A percentile compares a stretch with the other conserved stretches of the same genome.
phyloP scores from a whole-genome alignment of 495 filamentous ascomycete species.

The Hypoxylon lienhwacheense region DNA sequence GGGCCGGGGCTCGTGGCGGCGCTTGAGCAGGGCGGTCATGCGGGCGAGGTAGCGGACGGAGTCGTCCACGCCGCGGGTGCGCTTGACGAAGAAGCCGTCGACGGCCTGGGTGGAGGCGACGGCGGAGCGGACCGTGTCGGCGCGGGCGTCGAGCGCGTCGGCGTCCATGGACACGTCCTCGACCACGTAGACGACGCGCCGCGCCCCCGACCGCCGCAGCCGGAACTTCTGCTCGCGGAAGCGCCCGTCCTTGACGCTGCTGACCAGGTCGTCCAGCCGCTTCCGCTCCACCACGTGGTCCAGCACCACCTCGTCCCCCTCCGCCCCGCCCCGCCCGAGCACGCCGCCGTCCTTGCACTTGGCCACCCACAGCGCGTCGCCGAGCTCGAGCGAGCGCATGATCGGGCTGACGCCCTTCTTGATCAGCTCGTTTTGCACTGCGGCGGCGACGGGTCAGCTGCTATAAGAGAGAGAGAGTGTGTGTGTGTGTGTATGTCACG shows the following conservation, averaged over 20 bases:
- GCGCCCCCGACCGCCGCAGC: slow-evolving; percentile 67
- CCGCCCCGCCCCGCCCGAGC: slow-evolving; percentile 58
- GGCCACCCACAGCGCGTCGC: slow-evolving; percentile 81
- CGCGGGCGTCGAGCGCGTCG: slow-evolving; percentile 54
- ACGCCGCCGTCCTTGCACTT: slow-evolving; percentile 62
- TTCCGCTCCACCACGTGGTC: slow-evolving; percentile 86
- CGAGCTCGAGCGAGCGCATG: slow-evolving; percentile 69
- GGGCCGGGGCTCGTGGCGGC: slow-evolving; percentile 60
- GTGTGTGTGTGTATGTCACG: too few relatives aligned
- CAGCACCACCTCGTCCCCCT: slow-evolving; percentile 76
- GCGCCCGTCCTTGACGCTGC: slow-evolving; percentile 79
- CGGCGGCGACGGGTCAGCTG: neutral
- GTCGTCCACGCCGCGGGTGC: slow-evolving; percentile 75
- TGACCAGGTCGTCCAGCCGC: slow-evolving; percentile 75
- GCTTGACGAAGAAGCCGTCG: slow-evolving; percentile 80
- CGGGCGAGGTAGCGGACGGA: slow-evolving; percentile 75
- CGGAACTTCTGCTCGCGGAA: slow-evolving; percentile 89
- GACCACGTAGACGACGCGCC: slow-evolving; percentile 78
- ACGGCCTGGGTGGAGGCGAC: slow-evolving; percentile 82
- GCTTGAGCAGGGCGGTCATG: slow-evolving; percentile 71
- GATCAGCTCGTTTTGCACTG: slow-evolving; percentile 66
- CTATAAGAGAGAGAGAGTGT: too few relatives aligned
- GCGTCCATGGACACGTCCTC: slow-evolving; percentile 66
- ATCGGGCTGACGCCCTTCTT: slow-evolving; percentile 66
- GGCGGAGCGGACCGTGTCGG: slow-evolving; percentile 69